Evolutionary conservation across 2,329 filamentous ascomycete species (phyloP).

Genomic region (Macrophomina pseudophaseolina): DNA sequence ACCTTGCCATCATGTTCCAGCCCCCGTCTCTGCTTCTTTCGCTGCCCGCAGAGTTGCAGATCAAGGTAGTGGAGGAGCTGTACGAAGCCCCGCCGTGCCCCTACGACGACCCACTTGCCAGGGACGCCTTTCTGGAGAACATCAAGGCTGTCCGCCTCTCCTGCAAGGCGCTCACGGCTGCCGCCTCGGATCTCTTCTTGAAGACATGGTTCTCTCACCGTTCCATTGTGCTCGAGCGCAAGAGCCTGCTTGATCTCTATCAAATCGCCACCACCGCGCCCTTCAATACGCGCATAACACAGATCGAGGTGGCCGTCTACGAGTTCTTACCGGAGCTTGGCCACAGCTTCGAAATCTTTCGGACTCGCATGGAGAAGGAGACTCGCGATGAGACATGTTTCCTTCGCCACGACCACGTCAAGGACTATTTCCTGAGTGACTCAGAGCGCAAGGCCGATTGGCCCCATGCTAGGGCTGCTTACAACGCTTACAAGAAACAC

Average conservation of each 20-base stretch:
- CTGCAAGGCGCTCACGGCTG: slow-evolving; percentile 27
- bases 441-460: background rate
- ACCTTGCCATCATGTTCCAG: background rate
- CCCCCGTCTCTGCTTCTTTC: slow-evolving; percentile 16
- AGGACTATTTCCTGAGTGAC: slow-evolving; percentile 11
- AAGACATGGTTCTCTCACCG: slow-evolving; percentile 28
- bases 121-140: slow-evolving; percentile 28
- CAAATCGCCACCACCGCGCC: slow-evolving; percentile 19
- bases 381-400: slow-evolving; percentile 9
- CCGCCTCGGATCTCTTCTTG: slow-evolving; percentile 27
- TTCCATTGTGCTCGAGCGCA: slow-evolving; percentile 26
- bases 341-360: background rate
- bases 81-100: slow-evolving; percentile 26
- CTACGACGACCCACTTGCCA: slow-evolving; percentile 17
- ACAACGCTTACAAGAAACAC: slow-evolving; percentile 4
- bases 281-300: slow-evolving; percentile 6
- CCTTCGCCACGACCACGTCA: slow-evolving; percentile 8
- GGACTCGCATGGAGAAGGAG: slow-evolving; percentile 14
- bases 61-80: slow-evolving; percentile 29
- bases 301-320: slow-evolving; percentile 13
- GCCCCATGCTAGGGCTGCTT: slow-evolving; percentile 6
- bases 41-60: slow-evolving; percentile 29
- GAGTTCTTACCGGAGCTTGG: slow-evolving; percentile 1
- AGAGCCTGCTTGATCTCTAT: slow-evolving; percentile 28
- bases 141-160: slow-evolving; percentile 28